These are phyloP conservation scores for Ogataea ramenticola DNA, from an alignment of 805 yeast species.

Conservation along the genomic window DNA sequence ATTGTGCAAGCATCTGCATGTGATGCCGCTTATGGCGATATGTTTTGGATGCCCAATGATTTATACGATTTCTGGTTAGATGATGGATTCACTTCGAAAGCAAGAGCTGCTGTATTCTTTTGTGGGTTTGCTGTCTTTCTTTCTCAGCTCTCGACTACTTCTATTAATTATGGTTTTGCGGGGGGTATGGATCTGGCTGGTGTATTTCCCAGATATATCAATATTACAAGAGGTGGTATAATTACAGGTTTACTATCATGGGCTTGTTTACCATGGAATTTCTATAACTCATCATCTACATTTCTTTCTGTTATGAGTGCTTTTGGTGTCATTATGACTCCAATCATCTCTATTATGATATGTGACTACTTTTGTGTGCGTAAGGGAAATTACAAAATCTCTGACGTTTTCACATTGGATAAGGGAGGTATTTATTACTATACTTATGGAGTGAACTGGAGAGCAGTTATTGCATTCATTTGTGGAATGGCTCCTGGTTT, in stretches of 20 bases:
- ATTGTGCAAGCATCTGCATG: conserved; percentile 37
- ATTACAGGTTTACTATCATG: conserved; percentile 28
- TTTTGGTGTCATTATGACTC: conserved; percentile 32
- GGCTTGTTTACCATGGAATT: conserved; percentile 35
- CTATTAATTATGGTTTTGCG: conserved; percentile 33
- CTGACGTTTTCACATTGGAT: conserved; percentile 30
- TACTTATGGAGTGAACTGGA: conserved; percentile 35
- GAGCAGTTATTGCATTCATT: conserved; percentile 26
- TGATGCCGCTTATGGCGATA: conserved; percentile 15
- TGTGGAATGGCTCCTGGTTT: conserved; percentile 39
- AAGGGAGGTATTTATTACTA: conserved; percentile 30
- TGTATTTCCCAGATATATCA: conserved; percentile 34
- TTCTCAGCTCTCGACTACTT: conserved; percentile 33
- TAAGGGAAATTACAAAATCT: conserved; percentile 29
- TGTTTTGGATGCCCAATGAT: conserved; percentile 40
- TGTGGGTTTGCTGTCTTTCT: conserved; percentile 29
- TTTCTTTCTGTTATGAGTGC: conserved; percentile 24
- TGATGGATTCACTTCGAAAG: conserved; percentile 28
- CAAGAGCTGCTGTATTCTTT: conserved; percentile 45
- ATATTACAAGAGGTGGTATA: conserved; percentile 39
- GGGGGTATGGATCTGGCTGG: conserved; percentile 50
- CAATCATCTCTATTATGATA: conserved; percentile 29
- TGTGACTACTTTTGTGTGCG: conserved; percentile 35
- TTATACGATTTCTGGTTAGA: conserved; percentile 33
- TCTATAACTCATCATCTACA: conserved; percentile 27